Evolutionary conservation across 495 filamentous ascomycete species (phyloP).

Genomic region (Penicillium coffeae): DNA sequence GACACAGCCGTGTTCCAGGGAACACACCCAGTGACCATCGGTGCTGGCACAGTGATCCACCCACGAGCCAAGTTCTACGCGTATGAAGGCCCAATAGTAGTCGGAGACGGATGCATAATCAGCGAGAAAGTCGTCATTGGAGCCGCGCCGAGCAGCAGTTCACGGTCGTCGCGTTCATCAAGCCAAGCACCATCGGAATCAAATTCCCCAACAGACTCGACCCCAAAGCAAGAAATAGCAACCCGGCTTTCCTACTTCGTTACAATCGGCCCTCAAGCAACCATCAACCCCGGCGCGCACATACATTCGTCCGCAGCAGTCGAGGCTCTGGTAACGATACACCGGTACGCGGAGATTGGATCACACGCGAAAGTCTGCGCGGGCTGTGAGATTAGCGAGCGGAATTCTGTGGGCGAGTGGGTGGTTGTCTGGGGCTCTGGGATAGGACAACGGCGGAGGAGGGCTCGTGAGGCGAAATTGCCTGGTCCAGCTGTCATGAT

Average conservation of each 20-base stretch:
- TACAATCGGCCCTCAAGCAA: slow-evolving; percentile 29
- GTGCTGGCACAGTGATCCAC: slow-evolving; percentile 72
- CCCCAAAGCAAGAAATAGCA: slow-evolving; percentile 5
- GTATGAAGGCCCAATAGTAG: slow-evolving; percentile 61
- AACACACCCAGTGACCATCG: slow-evolving; percentile 66
- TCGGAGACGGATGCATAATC: slow-evolving; percentile 72
- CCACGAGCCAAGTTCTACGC: slow-evolving; percentile 71
- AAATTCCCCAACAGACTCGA: not conserved
- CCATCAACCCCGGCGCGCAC: slow-evolving; percentile 32
- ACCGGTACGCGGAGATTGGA: slow-evolving; percentile 30
- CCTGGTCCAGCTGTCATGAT: slow-evolving; percentile 20
- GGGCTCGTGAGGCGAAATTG: slow-evolving; percentile 22
- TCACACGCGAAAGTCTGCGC: slow-evolving; percentile 42
- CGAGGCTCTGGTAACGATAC: slow-evolving; percentile 31
- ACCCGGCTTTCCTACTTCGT: slow-evolving; percentile 37
- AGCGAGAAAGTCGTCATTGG: slow-evolving; percentile 68
- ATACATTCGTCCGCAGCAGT: slow-evolving; percentile 34
- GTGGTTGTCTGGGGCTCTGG: slow-evolving; percentile 43
- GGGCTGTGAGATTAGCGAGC: slow-evolving; percentile 28
- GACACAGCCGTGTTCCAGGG: slow-evolving; percentile 73
- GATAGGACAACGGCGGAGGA: slow-evolving; percentile 30
- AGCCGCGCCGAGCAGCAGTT: slow-evolving; percentile 31
- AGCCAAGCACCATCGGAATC: not conserved
- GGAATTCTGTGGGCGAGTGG: slow-evolving; percentile 33
- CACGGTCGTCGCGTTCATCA: no score